Evolutionary conservation across 2,329 filamentous ascomycete species (phyloP), one percentile per base, ranked within the genome.

Genomic region (Pseudogymnoascus sp.): DNA sequence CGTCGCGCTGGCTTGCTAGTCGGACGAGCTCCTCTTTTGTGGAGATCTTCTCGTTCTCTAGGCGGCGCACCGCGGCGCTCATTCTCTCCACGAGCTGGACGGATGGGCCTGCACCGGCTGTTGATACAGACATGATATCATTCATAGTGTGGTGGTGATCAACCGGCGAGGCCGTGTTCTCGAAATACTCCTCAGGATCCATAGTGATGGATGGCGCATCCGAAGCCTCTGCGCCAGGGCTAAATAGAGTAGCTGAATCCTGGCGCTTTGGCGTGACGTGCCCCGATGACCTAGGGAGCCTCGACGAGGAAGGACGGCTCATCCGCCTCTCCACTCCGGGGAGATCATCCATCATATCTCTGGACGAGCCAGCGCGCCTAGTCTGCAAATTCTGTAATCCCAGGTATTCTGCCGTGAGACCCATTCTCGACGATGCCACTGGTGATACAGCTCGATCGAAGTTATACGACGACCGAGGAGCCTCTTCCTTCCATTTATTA

Each of bases 51-150:
- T 99, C 94, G 58, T 86, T 90, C 72, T 99, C 94, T 0, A 99
- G 80, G 5, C 93, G 85, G 8, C 94, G 88, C 48, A 99, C 92
- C 0, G 92, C 90, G 2, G 92, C 90, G 70, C 90, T 95, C 90
- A 99, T 96, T 60, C 93, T 85, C 76, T 97, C 94, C 13, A 99
- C 92, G 0, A 99, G 83, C 75, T 97, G 93, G 1, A 99, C 93
- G 0, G 89, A 93, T 0, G 94, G 94, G 0, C 94, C 94, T 0
- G 93, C 92, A 0, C 87, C 93, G 7, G 91, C 88, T 0, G 93
- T 97, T 0, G 92, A 96, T 5, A 90, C 89, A 1, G 90, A 95
- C 31, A 94, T 83, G 78, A 96, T 88, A 69, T 96, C 92, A 67
- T 92, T 88, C 63, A 89, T 82, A 5, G 88, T 85, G 63, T 87